Conservation (phyloP, 1,284 basidiomycete genomes). For the Ustilago loliicola region DNA sequence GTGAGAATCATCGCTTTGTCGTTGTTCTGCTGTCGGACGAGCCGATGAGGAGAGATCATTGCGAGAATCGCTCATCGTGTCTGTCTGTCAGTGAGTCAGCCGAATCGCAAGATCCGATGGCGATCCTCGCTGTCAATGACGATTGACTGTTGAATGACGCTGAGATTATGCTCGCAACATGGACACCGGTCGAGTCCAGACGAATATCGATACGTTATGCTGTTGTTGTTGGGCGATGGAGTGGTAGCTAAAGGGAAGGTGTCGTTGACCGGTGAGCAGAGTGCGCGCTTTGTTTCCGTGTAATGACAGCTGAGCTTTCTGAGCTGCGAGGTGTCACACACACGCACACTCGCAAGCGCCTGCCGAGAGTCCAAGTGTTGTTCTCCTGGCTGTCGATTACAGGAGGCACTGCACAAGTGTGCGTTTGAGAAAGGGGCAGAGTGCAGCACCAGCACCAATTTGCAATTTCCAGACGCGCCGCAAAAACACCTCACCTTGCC, state of each 20-base stretch:
- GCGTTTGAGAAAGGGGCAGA: constrained; percentile 3
- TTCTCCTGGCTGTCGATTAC: background rate
- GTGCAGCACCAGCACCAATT: constrained; percentile 71
- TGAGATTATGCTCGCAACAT: too few species aligned
- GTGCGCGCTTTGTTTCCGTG: background rate
- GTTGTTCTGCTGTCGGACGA: constrained; percentile 4
- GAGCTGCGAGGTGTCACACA: background rate
- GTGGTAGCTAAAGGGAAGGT: background rate
- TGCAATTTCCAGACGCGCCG: background rate
- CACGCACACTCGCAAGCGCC: background rate
- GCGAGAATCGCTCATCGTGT: constrained; percentile 27
- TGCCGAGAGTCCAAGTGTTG: constrained; percentile 5
- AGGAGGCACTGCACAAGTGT: constrained; percentile 1
- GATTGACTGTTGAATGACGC: background rate
- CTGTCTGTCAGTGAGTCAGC: constrained; percentile 1
- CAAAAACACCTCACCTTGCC: background rate
- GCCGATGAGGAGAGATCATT: constrained; percentile 24
- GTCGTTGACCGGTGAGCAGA: background rate
- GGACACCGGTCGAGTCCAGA: too few species aligned
- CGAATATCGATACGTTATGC: background rate
- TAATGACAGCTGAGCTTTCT: too few species aligned
- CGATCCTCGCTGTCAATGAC: background rate
- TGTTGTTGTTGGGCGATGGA: background rate
- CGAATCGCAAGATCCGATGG: background rate
- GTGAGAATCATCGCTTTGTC: constrained; percentile 31